A percentile compares a stretch with the other conserved stretches of the same genome.
Conservation (phyloP, 2,329 filamentous ascomycete species). For the Metarhizium brunneum region DNA sequence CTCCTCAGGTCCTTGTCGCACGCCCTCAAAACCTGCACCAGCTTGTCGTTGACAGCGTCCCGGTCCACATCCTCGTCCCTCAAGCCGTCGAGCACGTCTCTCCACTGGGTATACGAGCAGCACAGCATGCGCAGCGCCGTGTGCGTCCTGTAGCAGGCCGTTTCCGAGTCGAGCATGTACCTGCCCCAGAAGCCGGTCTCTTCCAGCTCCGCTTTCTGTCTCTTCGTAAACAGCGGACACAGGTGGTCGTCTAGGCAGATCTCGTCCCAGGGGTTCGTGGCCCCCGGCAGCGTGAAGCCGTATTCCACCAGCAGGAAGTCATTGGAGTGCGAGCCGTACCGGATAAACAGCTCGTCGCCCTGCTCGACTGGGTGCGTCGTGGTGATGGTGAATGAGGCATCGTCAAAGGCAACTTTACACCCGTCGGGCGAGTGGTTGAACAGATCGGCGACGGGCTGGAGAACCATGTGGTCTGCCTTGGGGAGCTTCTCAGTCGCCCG, state of each 20-base stretch:
- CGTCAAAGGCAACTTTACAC: conserved; percentile 44
- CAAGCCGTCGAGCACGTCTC: conserved; percentile 32
- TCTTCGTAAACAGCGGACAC: conserved; percentile 25
- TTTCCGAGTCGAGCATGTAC: conserved; percentile 40
- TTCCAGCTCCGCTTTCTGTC: conserved; percentile 30
- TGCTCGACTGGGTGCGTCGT: conserved; percentile 38
- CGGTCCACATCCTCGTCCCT: conserved; percentile 37
- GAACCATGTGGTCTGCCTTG: conserved; percentile 52
- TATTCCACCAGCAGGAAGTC: conserved; percentile 65
- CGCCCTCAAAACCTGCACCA: conserved; percentile 28
- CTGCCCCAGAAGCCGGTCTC: conserved; percentile 38
- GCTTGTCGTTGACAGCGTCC: conserved; percentile 22
- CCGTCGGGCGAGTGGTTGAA: conserved; percentile 49
- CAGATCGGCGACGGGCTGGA: conserved; percentile 65
- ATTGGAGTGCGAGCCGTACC: conserved; percentile 60
- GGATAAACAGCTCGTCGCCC: conserved; percentile 58
- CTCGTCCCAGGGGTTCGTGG: conserved; percentile 43
- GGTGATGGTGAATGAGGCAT: conserved; percentile 43
- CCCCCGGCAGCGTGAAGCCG: conserved; percentile 35
- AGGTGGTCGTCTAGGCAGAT: conserved; percentile 37
- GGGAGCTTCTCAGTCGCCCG: conserved; percentile 32
- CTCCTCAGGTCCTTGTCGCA: conserved; percentile 24
- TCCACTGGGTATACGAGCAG: conserved; percentile 30
- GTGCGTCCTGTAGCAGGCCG: conserved; percentile 46
- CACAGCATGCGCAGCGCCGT: conserved; percentile 36